A percentile compares a stretch with the other conserved stretches of the same genome.
Evolutionary conservation across 805 yeast genomes (phyloP).

Genomic region (Sporopachydermia lactativora): DNA sequence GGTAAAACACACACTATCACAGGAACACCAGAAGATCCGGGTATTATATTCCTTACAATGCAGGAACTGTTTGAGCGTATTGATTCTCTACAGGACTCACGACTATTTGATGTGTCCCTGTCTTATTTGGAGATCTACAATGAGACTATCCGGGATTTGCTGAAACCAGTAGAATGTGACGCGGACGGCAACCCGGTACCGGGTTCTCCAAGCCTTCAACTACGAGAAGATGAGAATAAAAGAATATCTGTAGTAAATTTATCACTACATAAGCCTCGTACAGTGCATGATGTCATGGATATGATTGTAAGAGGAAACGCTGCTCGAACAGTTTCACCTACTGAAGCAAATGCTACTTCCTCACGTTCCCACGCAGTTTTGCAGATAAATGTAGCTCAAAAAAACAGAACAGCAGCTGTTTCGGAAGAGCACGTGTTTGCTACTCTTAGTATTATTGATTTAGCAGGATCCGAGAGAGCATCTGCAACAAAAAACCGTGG

Average conservation of each 20-base stretch:
- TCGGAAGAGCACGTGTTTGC: conserved; percentile 61
- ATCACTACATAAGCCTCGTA: conserved; percentile 41
- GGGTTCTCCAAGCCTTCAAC: conserved; percentile 17
- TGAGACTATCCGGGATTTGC: conserved; percentile 72
- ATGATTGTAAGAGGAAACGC: conserved; percentile 56
- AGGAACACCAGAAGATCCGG: conserved; percentile 63
- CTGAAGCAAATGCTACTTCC: conserved; percentile 82
- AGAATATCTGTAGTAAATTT: conserved; percentile 61
- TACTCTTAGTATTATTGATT: conserved; percentile 74
- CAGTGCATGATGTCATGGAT: conserved; percentile 36
- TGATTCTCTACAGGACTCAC: conserved; percentile 38
- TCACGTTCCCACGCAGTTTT: conserved; percentile 91
- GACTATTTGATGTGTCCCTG: conserved; percentile 43
- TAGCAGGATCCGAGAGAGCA: conserved; percentile 94
- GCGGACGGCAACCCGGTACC: conserved; percentile 16
- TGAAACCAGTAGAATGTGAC: conserved; percentile 35
- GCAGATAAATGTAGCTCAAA: conserved; percentile 59
- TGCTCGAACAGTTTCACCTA: conserved; percentile 73
- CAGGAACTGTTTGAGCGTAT: conserved; percentile 55
- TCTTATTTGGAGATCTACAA: conserved; percentile 84
- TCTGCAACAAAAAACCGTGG: conserved; percentile 82
- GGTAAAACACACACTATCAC: conserved; percentile 91
- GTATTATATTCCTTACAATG: conserved; percentile 68
- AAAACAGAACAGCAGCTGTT: conserved; percentile 44
- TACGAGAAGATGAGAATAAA: conserved; percentile 59